phyloP scores from a whole-genome alignment of 768 basidiomycete genomes.

The Psilocybe azurescens region DNA sequence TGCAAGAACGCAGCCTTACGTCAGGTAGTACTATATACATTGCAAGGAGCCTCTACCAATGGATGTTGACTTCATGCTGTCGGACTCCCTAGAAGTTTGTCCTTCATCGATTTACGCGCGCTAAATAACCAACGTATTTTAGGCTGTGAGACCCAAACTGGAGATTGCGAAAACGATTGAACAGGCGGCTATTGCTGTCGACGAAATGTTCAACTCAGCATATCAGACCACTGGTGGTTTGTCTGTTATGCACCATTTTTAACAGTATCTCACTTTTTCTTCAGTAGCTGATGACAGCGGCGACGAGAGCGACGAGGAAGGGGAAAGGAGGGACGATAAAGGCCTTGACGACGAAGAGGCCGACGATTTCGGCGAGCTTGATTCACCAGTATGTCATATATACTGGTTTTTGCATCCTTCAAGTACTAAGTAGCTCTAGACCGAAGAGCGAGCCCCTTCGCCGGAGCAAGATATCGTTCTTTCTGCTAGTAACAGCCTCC shows the following conservation, averaged over 20 bases:
- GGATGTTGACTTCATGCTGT: constrained; percentile 98
- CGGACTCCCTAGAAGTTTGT: constrained; percentile 88
- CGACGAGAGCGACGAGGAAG: constrained; percentile 68
- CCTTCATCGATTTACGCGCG: background rate
- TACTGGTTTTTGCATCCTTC: background rate
- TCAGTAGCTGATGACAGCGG: constrained; percentile 49
- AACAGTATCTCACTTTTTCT: background rate
- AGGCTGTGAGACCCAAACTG: constrained; percentile 90
- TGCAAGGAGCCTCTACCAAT: constrained; percentile 91
- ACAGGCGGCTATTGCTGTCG: constrained; percentile 87
- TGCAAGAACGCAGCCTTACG: background rate
- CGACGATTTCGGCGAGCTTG: constrained; percentile 63
- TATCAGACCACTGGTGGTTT: constrained; percentile 60
- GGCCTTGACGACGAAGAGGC: constrained; percentile 61
- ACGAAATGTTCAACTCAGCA: constrained; percentile 81
- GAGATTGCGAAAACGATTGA: constrained; percentile 74
- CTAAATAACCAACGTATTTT: constrained; percentile 7
- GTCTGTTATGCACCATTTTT: constrained; percentile 1
- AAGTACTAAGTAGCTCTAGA: constrained; percentile 36
- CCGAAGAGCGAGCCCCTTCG: constrained; percentile 75
- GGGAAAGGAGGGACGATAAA: constrained; percentile 46
- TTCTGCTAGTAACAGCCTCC: constrained; percentile 54
- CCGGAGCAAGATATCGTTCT: constrained; percentile 83
- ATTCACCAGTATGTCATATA: constrained; percentile 51
- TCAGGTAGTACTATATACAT: constrained; percentile 77